Percentiles rank a stretch among this genome's conserved stretches.
These are phyloP conservation scores for Pichia sp. DNA, from an alignment of 1,139 yeast genomes.

Conservation along the genomic window DNA sequence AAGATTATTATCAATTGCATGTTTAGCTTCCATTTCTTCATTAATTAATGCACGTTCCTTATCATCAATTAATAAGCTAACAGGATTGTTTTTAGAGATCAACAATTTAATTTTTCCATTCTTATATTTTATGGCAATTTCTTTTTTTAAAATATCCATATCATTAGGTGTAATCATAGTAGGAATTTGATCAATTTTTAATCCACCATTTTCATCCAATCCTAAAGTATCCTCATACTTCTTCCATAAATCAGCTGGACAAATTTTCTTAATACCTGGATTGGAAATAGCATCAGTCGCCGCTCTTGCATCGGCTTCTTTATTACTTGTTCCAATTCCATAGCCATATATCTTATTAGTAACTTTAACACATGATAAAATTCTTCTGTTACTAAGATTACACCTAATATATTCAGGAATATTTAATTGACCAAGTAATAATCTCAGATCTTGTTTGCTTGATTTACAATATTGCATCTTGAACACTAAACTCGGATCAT, in stretches of 20 bases:
- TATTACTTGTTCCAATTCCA: slow-evolving; percentile 54
- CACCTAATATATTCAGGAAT: slow-evolving; percentile 58
- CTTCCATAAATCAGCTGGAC: slow-evolving; percentile 13
- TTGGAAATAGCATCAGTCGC: slow-evolving; percentile 63
- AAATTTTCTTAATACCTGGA: slow-evolving; percentile 20
- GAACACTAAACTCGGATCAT: slow-evolving; percentile 38
- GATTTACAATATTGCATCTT: slow-evolving; percentile 41
- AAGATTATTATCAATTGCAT: slow-evolving; percentile 2
- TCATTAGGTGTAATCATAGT: slow-evolving; percentile 4
- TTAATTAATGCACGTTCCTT: slow-evolving; percentile 2
- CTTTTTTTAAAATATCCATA: slow-evolving; percentile 10
- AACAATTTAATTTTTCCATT: slow-evolving; percentile 13
- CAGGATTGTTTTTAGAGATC: slow-evolving; percentile 12
- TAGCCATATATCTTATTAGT: slow-evolving; percentile 43
- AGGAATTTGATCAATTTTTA: slow-evolving; percentile 12
- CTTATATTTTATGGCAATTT: slow-evolving; percentile 14
- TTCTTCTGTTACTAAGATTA: slow-evolving; percentile 33
- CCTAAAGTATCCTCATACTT: slow-evolving; percentile 15
- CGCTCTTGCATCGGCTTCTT: slow-evolving; percentile 64
- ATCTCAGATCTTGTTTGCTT: slow-evolving; percentile 72
- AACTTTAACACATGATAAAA: slow-evolving; percentile 50
- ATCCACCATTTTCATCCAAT: slow-evolving; percentile 12
- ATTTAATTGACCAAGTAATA: slow-evolving; percentile 70
- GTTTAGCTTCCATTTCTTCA: slow-evolving; percentile 3
- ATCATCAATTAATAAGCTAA: slow-evolving; percentile 10